Percentiles rank a stretch among this genome's conserved stretches.
Conservation (phyloP, 2,329 filamentous ascomycete species). For the Diplodia mutila region DNA sequence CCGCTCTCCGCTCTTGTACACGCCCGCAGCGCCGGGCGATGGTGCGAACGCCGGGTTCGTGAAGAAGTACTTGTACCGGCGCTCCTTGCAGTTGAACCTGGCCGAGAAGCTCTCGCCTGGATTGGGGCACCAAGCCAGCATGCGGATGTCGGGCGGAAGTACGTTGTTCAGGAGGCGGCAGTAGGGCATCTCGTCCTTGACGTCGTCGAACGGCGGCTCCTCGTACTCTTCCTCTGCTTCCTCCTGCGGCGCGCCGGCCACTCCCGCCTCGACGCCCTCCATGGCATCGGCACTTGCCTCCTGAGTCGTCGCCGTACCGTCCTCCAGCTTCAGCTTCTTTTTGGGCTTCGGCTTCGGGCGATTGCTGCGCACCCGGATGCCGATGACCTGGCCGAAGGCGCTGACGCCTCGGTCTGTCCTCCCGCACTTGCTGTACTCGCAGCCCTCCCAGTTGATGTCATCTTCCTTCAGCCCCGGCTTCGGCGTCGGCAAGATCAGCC, state of each 20-base stretch:
- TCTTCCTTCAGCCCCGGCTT: constrained; percentile 29
- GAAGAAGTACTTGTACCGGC: constrained; percentile 96
- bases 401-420: constrained; percentile 92
- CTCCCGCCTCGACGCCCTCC: constrained; percentile 26
- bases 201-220: constrained; percentile 60
- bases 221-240: constrained; percentile 35
- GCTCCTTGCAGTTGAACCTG: constrained; percentile 87
- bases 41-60: constrained; percentile 87
- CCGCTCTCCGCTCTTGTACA: constrained; percentile 42
- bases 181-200: constrained; percentile 83
- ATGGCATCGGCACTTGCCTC: constrained; percentile 21
- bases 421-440: constrained; percentile 93
- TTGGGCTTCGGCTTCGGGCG: constrained; percentile 56
- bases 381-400: constrained; percentile 95
- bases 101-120: constrained; percentile 83
- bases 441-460: constrained; percentile 74
- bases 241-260: not conserved
- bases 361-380: constrained; percentile 79
- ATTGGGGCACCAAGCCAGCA: constrained; percentile 89
- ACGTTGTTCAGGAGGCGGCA: constrained; percentile 81
- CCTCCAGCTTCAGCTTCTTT: constrained; percentile 25
- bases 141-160: constrained; percentile 84
- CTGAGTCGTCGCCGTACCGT: constrained; percentile 7
- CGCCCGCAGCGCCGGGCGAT: constrained; percentile 58
- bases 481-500: constrained; percentile 73